Base-by-base conservation (phyloP, 192 early-diverging fungal genomes). In the Entomortierella lignicola region DNA sequence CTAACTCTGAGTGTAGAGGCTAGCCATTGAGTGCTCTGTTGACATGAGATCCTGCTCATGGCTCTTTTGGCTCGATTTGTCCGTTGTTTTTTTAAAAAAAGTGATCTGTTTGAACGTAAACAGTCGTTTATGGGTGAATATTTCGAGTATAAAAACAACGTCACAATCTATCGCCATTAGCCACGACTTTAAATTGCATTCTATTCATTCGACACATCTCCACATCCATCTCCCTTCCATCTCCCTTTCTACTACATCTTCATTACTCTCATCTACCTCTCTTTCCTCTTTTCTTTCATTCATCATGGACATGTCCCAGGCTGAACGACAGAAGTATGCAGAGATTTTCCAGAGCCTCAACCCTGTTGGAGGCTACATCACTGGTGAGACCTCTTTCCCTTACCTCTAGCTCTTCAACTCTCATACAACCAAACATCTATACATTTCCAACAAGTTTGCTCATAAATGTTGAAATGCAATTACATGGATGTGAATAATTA, bases 321-420 rank as follows among this genome's bases (percentile, higher is more conserved):
- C 80, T 65, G 87, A 88, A 52, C 59, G 77, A 26, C 70, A 74
- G 42, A 86, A 87, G 56, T 89, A 87, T 65, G 81, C 82, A 20
- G 86, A 85, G 63, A 89, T 89, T 32, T 89, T 89, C 57, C 52
- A 82, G 31, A 84, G 82, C 30, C 80, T 82, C 48, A 80, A 82
- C 32, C 86, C 85, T 47, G 65, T 82, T 15, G 84, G 84, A 52
- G 88, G 88, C 48, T 86, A 81, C 63, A 75, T 89, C 75, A 59
- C 81, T 47, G 88, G 87, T 89, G 74, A 47, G 54, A 30, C 23
- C 44, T 47, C 20, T 2, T 47, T 4, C 20, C 17, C 44, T 47
- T 12, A 5, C 0, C 44, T 10, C 21, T 42, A n/a, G n/a, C 18
- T 61, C 37, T 37, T 53, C 48, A 32, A 43, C 44, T 47, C n/a